These are phyloP conservation scores for Quillaja saponaria DNA, from an alignment of 306 rosid genomes.

Conservation along the genomic window DNA sequence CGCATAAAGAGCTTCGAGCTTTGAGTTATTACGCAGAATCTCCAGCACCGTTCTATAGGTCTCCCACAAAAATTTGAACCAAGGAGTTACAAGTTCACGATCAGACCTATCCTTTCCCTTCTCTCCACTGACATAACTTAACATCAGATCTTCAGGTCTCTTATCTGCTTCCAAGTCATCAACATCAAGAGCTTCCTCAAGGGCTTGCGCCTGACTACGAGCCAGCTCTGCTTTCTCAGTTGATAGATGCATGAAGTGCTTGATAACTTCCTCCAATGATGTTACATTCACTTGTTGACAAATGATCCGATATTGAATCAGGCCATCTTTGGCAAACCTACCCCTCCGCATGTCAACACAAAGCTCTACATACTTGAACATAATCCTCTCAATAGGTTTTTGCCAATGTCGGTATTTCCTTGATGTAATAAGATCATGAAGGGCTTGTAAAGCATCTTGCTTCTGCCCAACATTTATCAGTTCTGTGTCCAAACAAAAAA, in stretches of 20 bases:
- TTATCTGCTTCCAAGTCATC: constrained; percentile 97
- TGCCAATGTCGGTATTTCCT: constrained; percentile 96
- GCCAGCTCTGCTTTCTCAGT: constrained; percentile 99
- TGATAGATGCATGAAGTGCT: constrained; percentile 93
- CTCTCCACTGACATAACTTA: constrained; percentile 94
- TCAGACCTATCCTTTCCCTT: constrained; percentile 96
- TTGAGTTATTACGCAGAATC: constrained; percentile 89
- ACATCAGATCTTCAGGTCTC: constrained; percentile 95
- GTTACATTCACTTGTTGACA: constrained; percentile 96
- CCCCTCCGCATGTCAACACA: constrained; percentile 92
- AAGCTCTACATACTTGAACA: constrained; percentile 94
- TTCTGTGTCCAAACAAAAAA: constrained; percentile 40
- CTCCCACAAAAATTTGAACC: constrained; percentile 99
- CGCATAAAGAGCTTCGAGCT: constrained; percentile 91
- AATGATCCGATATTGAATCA: constrained; percentile 90
- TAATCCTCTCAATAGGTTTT: constrained; percentile 83
- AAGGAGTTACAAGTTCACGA: constrained; percentile 89
- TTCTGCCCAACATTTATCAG: constrained; percentile 93
- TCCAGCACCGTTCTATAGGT: constrained; percentile 97
- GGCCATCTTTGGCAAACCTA: constrained; percentile 92
- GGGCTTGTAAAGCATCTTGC: constrained; percentile 90
- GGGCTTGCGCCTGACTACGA: constrained; percentile 87
- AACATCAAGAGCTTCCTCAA: constrained; percentile 95
- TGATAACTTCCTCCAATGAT: constrained; percentile 95
- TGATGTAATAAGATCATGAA: constrained; percentile 88